A percentile compares a stretch with the other conserved stretches of the same genome.
phyloP scores from a whole-genome alignment of 208 protist species.

The Trypanosoma congolense region DNA sequence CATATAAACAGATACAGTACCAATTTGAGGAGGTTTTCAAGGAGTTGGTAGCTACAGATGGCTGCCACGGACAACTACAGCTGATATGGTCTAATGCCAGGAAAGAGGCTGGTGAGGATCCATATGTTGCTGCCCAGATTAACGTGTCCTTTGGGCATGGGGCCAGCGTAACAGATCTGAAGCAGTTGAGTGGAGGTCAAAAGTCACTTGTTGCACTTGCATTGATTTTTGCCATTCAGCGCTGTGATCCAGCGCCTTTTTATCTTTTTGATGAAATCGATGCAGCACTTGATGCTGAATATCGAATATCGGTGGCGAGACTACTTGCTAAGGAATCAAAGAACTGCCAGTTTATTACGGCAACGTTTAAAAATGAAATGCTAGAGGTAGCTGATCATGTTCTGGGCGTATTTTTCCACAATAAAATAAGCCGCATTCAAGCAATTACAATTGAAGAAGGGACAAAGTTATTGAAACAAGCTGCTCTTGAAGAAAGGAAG shows the following conservation, averaged over 20 bases:
- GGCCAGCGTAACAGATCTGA: slow-evolving; percentile 70
- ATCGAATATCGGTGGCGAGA: slow-evolving; percentile 87
- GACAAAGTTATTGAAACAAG: slow-evolving; percentile 48
- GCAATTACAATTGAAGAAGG: slow-evolving; percentile 71
- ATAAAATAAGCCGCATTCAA: slow-evolving; percentile 93
- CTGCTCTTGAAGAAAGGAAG: slow-evolving; percentile 54
- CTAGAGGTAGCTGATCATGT: slow-evolving; percentile 90
- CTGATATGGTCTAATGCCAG: slow-evolving; percentile 37
- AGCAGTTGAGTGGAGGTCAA: slow-evolving; percentile 96
- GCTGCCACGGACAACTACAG: slow-evolving; percentile 73
- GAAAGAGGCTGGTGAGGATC: slow-evolving; percentile 45
- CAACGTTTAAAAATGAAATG: slow-evolving; percentile 97
- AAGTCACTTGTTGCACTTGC: slow-evolving; percentile 98
- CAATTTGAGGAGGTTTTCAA: slow-evolving; percentile 96
- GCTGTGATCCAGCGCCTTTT: slow-evolving; percentile 98
- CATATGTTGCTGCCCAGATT: slow-evolving; percentile 91
- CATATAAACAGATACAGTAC: slow-evolving; percentile 96
- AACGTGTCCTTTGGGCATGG: slow-evolving; percentile 88
- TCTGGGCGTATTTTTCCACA: slow-evolving; percentile 94
- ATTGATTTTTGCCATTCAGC: slow-evolving; percentile 99
- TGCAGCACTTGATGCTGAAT: slow-evolving; percentile 95
- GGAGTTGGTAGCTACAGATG: slow-evolving; percentile 93
- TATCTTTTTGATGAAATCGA: slow-evolving; percentile 99
- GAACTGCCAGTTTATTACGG: slow-evolving; percentile 96
- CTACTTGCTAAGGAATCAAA: slow-evolving; percentile 91